Conservation (phyloP, 176 grass and related monocot genomes). For the Lolium multiflorum region DNA sequence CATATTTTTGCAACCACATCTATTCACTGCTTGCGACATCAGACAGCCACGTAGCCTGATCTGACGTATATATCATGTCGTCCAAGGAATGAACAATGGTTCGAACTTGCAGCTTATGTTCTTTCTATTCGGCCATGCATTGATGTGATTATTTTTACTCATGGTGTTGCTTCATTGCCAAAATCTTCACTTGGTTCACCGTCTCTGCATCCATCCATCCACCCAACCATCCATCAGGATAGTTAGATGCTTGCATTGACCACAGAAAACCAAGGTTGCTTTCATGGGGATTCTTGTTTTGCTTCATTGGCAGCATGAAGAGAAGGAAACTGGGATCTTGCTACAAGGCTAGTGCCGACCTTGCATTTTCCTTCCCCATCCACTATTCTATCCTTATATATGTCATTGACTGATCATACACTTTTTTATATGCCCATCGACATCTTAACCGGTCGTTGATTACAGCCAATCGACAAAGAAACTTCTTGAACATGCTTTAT, state of each 20-base stretch:
- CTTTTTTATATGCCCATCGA: slow-evolving; percentile 27
- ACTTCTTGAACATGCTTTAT: background rate
- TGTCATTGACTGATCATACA: slow-evolving; percentile 4
- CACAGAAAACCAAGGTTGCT: background rate
- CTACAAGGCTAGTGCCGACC: slow-evolving; percentile 55
- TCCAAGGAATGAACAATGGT: background rate
- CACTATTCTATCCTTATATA: background rate
- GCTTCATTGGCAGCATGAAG: background rate
- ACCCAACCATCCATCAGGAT: background rate
- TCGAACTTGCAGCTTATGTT: background rate
- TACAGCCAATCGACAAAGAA: slow-evolving; percentile 29
- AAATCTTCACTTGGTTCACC: background rate
- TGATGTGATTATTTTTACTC: background rate
- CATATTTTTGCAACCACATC: background rate
- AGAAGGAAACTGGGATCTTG: slow-evolving; percentile 65
- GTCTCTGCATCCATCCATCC: background rate
- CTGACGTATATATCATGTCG: background rate
- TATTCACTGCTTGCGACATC: too few species aligned
- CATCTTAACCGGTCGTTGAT: slow-evolving; percentile 23
- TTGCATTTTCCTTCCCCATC: slow-evolving; percentile 6
- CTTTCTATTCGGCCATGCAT: background rate
- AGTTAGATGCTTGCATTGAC: slow-evolving; percentile 41
- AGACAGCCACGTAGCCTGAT: too few species aligned
- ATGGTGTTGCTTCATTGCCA: background rate
- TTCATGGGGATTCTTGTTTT: slow-evolving; percentile 31